Conservation (phyloP, 768 basidiomycete genomes). For the Rhodocollybia butyracea region DNA sequence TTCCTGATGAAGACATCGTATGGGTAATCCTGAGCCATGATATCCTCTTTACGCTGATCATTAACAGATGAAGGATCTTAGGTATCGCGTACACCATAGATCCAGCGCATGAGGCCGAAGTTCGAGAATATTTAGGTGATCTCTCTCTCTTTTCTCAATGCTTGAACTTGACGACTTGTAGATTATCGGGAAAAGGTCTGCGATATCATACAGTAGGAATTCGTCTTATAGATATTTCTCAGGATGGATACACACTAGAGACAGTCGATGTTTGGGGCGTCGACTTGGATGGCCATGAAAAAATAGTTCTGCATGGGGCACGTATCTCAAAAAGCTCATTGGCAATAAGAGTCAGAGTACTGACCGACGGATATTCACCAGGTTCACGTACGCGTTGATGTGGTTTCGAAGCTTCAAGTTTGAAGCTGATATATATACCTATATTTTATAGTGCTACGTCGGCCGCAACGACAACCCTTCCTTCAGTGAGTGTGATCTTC, state of each 20-base stretch:
- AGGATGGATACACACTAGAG: constrained; percentile 93
- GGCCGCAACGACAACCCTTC: constrained; percentile 86
- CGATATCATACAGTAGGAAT: neutral
- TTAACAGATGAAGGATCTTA: constrained; percentile 19
- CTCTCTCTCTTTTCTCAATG: neutral
- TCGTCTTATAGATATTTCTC: neutral
- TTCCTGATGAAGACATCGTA: constrained; percentile 72
- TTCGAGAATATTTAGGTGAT: constrained; percentile 80
- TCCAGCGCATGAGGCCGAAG: constrained; percentile 67
- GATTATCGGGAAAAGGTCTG: constrained; percentile 91
- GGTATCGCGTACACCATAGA: constrained; percentile 90
- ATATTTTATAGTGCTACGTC: constrained; percentile 74
- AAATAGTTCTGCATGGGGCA: constrained; percentile 54
- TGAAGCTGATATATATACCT: neutral
- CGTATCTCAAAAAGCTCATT: constrained; percentile 15
- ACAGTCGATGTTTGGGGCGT: constrained; percentile 68
- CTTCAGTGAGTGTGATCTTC: constrained; percentile 54
- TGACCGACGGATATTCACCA: too few relatives aligned
- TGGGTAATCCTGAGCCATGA: constrained; percentile 48
- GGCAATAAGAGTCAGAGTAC: too few relatives aligned
- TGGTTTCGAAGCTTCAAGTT: too few relatives aligned
- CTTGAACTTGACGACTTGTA: constrained; percentile 18
- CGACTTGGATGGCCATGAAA: constrained; percentile 44
- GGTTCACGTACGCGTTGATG: constrained; percentile 43
- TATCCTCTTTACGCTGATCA: neutral